These are phyloP conservation scores for Penicillium sp. DNA, from an alignment of 2,329 filamentous ascomycete genomes.

Conservation along the genomic window DNA sequence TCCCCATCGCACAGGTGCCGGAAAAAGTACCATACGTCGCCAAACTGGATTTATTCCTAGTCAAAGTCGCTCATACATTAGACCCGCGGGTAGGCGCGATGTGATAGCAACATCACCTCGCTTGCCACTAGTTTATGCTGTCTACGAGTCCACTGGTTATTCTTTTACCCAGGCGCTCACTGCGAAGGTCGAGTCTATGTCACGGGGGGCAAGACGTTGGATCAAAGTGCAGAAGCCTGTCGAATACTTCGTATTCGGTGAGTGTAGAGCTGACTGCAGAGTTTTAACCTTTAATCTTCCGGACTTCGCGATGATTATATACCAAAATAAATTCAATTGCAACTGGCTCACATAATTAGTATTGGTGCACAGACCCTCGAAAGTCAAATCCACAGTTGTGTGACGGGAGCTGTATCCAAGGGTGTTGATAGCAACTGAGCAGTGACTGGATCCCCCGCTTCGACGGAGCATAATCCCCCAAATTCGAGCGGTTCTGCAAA, in stretches of 20 bases:
- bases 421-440: background rate
- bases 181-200: background rate
- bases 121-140: background rate
- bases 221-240: background rate
- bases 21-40: background rate
- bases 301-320: background rate
- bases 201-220: background rate
- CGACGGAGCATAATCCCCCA: background rate
- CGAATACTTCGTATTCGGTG: background rate
- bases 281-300: background rate
- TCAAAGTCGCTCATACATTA: background rate
- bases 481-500: conserved; percentile 27
- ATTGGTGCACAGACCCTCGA: background rate
- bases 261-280: background rate
- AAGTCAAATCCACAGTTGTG: background rate
- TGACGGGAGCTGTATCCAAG: background rate
- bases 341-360: background rate
- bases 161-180: background rate
- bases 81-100: background rate
- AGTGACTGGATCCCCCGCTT: too few species aligned
- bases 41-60: background rate
- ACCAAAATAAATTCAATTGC: background rate
- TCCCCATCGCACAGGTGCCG: background rate
- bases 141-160: background rate
- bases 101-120: background rate